Evolutionary conservation across 1,284 basidiomycete species (phyloP).

Genomic region (Puccinia novopanici): DNA sequence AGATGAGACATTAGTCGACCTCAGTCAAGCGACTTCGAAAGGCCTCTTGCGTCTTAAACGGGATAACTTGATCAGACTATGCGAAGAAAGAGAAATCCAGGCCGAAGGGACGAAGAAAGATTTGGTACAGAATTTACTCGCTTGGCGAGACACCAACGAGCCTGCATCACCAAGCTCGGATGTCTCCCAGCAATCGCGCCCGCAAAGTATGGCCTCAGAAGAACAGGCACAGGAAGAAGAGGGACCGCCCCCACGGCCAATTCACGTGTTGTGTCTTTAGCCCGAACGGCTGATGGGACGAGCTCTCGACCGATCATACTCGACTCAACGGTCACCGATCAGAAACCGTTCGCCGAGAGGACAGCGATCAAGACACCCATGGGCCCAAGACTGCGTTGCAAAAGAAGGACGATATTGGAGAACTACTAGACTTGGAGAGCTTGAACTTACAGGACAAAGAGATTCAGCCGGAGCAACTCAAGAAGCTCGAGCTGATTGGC

Average conservation of each 20-base stretch:
- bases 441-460: constrained; percentile 91
- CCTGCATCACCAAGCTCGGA: constrained; percentile 51
- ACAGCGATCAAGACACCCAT: neutral
- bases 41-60: constrained; percentile 76
- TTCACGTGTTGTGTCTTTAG: constrained; percentile 54
- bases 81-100: constrained; percentile 74
- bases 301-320: constrained; percentile 57
- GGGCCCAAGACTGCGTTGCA: neutral
- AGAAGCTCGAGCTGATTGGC: constrained; percentile 94
- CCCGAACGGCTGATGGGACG: constrained; percentile 66
- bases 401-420: constrained; percentile 74
- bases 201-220: neutral
- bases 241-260: constrained; percentile 54
- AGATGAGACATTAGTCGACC: constrained; percentile 64
- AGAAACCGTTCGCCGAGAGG: constrained; percentile 34
- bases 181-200: constrained; percentile 15
- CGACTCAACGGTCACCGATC: neutral
- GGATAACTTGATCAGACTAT: constrained; percentile 82
- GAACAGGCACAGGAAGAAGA: no score
- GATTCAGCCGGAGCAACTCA: constrained; percentile 84
- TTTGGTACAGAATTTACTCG: constrained; percentile 78
- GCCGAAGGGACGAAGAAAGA: constrained; percentile 84
- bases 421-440: constrained; percentile 80
- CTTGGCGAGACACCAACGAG: constrained; percentile 67
- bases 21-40: constrained; percentile 75